Evolutionary conservation across 768 basidiomycete genomes (phyloP), one percentile per base, ranked within the genome.

Genomic region (Macrolepiota dolichaula): DNA sequence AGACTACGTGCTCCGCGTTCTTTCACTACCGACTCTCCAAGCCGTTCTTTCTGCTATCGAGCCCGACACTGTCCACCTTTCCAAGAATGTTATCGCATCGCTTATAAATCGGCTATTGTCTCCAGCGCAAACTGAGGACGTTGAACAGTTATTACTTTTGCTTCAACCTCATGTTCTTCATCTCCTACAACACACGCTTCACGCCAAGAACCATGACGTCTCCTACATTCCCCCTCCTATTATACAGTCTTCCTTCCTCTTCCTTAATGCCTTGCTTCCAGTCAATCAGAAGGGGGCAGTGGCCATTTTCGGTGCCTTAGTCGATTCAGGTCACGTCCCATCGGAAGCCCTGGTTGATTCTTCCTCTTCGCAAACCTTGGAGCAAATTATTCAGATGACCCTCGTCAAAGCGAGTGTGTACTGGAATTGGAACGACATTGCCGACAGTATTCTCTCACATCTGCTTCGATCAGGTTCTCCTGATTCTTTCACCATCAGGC

Each of bases 351-450:
- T 86, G 11, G 69, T 71, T 44, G 66, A 74, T 13, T 76, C 81
- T 40, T 67, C 67, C 35, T 63, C 70, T n/a, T 68, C 72, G 13
- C 69, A 73, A 0, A 76, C 83, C 63, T 78, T 84, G 51, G 68
- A 72, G 22, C 70, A 79, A 19, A 81, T 87, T 55, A 72, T 88
- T 24, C 72, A 75, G 24, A 74, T 79, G 25, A 76, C 82, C 12
- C 68, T 87, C 36, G 75, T 82, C 10, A 78, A 79, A 49, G 76
- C 86, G 6, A 81, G 83, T 63, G 65, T 85, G 40, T 74, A 81
- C 63, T 87, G 83, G 82, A 73, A 79, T 44, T 87, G 83, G 84
- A 72, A 74, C 52, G 57, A 66, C 27, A 72, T 77, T 40, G 83
- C 82, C 1, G 67, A 76, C 12, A 65, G 59, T 7, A 70, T 85